A percentile compares a stretch with the other conserved stretches of the same genome.
Evolutionary conservation across 225 moss, liverwort and hornwort genomes (phyloP).

Genomic region (Polytrichum commune): DNA sequence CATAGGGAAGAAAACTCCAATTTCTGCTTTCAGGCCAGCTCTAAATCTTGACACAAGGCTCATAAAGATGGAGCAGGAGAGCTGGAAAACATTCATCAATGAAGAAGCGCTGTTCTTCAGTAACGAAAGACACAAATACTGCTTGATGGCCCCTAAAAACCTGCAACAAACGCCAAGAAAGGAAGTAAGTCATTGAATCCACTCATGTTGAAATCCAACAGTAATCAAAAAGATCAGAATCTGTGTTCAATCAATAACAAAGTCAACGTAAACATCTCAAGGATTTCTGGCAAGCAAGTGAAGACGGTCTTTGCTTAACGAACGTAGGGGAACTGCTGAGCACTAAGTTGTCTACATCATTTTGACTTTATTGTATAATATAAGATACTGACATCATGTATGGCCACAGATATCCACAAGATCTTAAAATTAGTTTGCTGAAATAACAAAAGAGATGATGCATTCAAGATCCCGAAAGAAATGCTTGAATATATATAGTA

Average conservation of each 20-base stretch:
- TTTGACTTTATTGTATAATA: too few relatives aligned
- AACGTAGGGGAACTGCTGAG: too few relatives aligned
- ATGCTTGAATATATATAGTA: slow-evolving; percentile 16
- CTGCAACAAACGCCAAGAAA: slow-evolving; percentile 44
- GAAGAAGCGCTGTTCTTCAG: slow-evolving; percentile 97
- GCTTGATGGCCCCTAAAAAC: slow-evolving; percentile 99
- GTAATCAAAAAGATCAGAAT: not conserved
- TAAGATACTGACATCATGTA: too few relatives aligned
- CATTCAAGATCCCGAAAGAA: too few relatives aligned
- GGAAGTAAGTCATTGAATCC: slow-evolving; percentile 1
- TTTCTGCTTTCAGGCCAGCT: slow-evolving; percentile 96
- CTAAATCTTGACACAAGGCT: slow-evolving; percentile 98
- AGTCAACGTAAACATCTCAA: not conserved
- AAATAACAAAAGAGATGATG: too few relatives aligned
- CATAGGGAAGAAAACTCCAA: slow-evolving; percentile 99
- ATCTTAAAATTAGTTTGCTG: too few relatives aligned
- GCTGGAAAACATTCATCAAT: slow-evolving; percentile 97
- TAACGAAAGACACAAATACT: slow-evolving; percentile 92
- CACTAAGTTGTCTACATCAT: too few relatives aligned
- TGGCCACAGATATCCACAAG: too few relatives aligned
- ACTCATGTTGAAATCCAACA: not conserved
- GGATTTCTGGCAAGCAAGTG: too few relatives aligned
- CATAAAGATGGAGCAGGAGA: slow-evolving; percentile 99
- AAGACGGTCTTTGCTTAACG: too few relatives aligned
- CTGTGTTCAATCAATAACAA: not conserved